phyloP scores from a whole-genome alignment of 192 early-diverging fungal species.

The Oehlia diaphana region DNA sequence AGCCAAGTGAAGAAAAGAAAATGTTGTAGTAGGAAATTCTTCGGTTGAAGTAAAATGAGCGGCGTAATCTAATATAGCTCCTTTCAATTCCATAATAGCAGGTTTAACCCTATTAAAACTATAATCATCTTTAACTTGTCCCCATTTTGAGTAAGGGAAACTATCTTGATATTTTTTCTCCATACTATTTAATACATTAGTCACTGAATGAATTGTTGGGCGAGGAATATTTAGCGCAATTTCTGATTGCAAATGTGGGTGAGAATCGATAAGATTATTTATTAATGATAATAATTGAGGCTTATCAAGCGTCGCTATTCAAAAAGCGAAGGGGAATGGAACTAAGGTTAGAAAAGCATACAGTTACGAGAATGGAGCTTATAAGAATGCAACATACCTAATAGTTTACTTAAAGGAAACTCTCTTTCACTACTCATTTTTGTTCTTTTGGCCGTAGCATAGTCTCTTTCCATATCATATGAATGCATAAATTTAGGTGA shows the following conservation, averaged over 20 bases:
- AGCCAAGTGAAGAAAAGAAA: slow-evolving; percentile 80
- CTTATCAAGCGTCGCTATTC: slow-evolving; percentile 60
- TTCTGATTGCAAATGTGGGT: slow-evolving; percentile 70
- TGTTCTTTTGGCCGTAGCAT: slow-evolving; percentile 10
- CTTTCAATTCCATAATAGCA: slow-evolving; percentile 69
- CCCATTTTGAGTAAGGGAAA: slow-evolving; percentile 87
- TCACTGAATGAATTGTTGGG: slow-evolving; percentile 80
- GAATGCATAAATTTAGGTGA: background rate
- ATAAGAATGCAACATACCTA: slow-evolving; percentile 9
- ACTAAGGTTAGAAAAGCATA: background rate
- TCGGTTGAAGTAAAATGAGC: slow-evolving; percentile 77
- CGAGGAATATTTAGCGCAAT: slow-evolving; percentile 76
- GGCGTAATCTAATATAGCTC: slow-evolving; percentile 69
- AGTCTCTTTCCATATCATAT: slow-evolving; percentile 6
- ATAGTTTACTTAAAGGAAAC: slow-evolving; percentile 23
- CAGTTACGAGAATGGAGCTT: background rate
- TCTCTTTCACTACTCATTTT: slow-evolving; percentile 11
- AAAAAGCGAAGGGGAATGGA: background rate
- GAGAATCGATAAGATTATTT: slow-evolving; percentile 64
- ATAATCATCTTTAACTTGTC: slow-evolving; percentile 81
- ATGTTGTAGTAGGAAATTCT: slow-evolving; percentile 75
- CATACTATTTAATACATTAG: slow-evolving; percentile 60
- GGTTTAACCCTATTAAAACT: slow-evolving; percentile 84
- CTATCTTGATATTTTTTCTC: slow-evolving; percentile 72
- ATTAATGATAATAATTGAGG: slow-evolving; percentile 76